Conservation (phyloP, 352 stramenopile species). For the Phytophthora tubulina region DNA sequence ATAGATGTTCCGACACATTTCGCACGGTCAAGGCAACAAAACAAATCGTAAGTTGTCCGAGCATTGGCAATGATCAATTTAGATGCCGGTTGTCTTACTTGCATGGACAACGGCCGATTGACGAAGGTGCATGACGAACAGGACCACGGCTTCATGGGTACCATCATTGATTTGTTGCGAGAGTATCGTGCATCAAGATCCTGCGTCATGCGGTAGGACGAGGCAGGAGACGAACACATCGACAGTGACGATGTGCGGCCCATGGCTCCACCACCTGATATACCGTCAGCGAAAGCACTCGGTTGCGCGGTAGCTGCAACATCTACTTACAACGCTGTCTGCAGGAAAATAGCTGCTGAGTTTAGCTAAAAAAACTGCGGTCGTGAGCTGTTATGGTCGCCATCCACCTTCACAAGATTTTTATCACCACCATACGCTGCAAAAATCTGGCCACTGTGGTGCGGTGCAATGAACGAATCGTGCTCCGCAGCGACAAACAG, state of each 20-base stretch:
- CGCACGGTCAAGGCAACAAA: constrained; percentile 38
- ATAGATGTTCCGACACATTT: constrained; percentile 60
- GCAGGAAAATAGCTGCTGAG: constrained; percentile 96
- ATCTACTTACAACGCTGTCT: constrained; percentile 91
- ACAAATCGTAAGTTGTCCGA: constrained; percentile 14
- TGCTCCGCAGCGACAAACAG: constrained; percentile 96
- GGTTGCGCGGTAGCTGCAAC: constrained; percentile 26
- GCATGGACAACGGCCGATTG: constrained; percentile 61
- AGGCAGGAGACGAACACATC: constrained; percentile 41
- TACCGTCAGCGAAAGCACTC: constrained; percentile 37
- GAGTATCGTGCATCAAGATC: constrained; percentile 67
- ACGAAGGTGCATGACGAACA: constrained; percentile 76
- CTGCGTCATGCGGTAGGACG: constrained; percentile 61
- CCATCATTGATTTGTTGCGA: constrained; percentile 47
- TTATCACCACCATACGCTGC: constrained; percentile 97
- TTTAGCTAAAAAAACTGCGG: constrained; percentile 96
- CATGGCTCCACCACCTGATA: constrained; percentile 36
- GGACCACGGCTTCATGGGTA: constrained; percentile 62
- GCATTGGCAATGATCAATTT: not conserved
- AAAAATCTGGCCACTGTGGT: constrained; percentile 88
- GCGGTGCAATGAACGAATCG: constrained; percentile 95
- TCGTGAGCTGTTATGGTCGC: constrained; percentile 97
- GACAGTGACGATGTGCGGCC: constrained; percentile 46
- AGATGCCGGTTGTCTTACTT: constrained; percentile 49
- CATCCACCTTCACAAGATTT: constrained; percentile 97